These are phyloP conservation scores for Ceratocystis variospora DNA, from an alignment of 2,329 filamentous ascomycete genomes.

Conservation along the genomic window DNA sequence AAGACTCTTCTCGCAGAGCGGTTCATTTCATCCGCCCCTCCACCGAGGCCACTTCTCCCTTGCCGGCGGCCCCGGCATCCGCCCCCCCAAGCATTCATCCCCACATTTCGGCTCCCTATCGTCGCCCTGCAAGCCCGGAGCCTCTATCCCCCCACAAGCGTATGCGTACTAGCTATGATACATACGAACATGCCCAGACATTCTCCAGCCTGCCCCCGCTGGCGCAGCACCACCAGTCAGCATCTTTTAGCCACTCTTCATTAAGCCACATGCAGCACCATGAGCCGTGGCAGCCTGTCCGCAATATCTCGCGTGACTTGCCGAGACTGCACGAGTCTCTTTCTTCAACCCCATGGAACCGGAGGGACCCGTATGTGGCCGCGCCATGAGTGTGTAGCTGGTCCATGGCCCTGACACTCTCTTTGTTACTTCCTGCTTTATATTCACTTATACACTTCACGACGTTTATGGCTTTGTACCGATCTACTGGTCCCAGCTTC, in stretches of 20 bases:
- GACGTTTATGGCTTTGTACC: slow-evolving; percentile 4
- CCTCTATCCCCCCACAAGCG: slow-evolving; percentile 34
- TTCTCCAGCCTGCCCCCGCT: not conserved
- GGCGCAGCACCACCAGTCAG: not conserved
- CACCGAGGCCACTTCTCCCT: not conserved
- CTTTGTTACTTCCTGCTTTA: not conserved
- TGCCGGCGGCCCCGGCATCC: not conserved
- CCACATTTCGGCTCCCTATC: not conserved
- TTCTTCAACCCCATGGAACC: slow-evolving; percentile 1
- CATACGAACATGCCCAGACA: slow-evolving; percentile 23
- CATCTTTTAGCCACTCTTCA: not conserved
- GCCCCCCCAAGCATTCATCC: not conserved
- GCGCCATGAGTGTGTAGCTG: not conserved
- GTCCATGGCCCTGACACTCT: not conserved
- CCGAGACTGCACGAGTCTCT: slow-evolving; percentile 8
- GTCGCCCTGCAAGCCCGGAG: slow-evolving; percentile 23
- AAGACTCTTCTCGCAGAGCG: not conserved
- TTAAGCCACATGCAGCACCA: slow-evolving; percentile 22
- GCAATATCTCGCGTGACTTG: slow-evolving; percentile 1
- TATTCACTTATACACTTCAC: not conserved
- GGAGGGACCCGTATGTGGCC: slow-evolving; percentile 5
- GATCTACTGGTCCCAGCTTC: slow-evolving; percentile 3
- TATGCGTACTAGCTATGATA: slow-evolving; percentile 35
- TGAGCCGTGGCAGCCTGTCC: slow-evolving; percentile 22
- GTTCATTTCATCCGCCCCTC: slow-evolving; percentile 1